Evolutionary conservation across 2,329 filamentous ascomycete genomes (phyloP), one percentile per base, ranked within the genome.

Genomic region (Pestalotiopsis sp.): DNA sequence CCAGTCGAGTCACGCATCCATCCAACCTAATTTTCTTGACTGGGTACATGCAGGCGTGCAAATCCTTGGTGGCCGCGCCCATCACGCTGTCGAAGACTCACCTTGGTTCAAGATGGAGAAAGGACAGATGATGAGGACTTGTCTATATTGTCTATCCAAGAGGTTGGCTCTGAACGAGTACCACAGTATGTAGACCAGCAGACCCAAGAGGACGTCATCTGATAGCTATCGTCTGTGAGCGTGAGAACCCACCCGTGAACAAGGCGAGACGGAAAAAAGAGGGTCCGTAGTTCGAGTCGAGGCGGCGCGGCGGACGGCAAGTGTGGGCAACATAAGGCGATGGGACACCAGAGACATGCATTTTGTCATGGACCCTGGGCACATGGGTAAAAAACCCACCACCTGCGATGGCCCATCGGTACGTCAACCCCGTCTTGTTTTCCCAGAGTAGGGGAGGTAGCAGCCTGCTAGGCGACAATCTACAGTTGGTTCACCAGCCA

Each of bases 1-100:
- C 27, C 59, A 36, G 27, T 62, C 31, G 59, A 62, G 59, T 62
- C 59, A 62, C 59, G 59, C 57, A 59, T 52, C 57, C 31, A 36
- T 36, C 31, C 31, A 36, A 36, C 31, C 31, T 36, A 36, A 36
- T 9, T 9, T 36, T 36, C 6, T 36, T 9, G 31, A 36, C 31
- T 36, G 31, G 7, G 9, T 36, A 9, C 31, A 36, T 36, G 31
- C 31, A 36, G 6, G 31, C 31, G 31, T 36, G 7, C 6, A 36
- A 2, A 36, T 36, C 31, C 31, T 36, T 36, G 31, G 31, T 36
- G 31, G 31, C 31, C 31, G 7, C 7, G 31, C 31, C 31, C 7
- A 36, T 36, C 31, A 36, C 31, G 31, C 31, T 36, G 31, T 7
- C 31, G 31, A 36, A 36, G 31, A 36, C 31, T 36, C 31, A 36